These are phyloP conservation scores for Pleurotus pulmonarius DNA, from an alignment of 768 basidiomycete species.

Conservation along the genomic window DNA sequence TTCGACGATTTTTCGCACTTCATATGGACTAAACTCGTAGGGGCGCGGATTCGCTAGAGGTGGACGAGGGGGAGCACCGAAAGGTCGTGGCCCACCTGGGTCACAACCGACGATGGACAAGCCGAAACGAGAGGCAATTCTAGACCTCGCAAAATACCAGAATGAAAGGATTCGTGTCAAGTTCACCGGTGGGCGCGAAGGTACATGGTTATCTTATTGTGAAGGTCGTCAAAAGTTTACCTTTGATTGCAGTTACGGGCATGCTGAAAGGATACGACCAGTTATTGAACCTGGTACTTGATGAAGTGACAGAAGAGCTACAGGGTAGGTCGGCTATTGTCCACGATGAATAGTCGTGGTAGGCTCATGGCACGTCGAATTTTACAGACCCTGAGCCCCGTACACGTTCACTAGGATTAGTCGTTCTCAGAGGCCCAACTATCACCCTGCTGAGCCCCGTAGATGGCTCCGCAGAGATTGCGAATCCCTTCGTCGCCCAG, in stretches of 20 bases:
- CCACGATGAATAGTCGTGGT: conserved; percentile 7
- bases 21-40: conserved; percentile 40
- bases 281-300: conserved; percentile 92
- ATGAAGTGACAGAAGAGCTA: conserved; percentile 87
- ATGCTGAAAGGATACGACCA: conserved; percentile 96
- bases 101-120: conserved; percentile 58
- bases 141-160: conserved; percentile 92
- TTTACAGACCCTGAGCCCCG: conserved; percentile 60
- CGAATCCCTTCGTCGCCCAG: conserved; percentile 79
- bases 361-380: neutral
- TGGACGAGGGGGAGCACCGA: conserved; percentile 38
- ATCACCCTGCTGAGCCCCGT: conserved; percentile 92
- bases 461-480: conserved; percentile 92
- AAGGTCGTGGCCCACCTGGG: conserved; percentile 46
- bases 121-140: conserved; percentile 89
- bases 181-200: conserved; percentile 97
- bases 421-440: conserved; percentile 90
- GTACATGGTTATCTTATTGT: conserved; percentile 31
- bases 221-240: neutral
- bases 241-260: conserved; percentile 65
- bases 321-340: conserved; percentile 42
- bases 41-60: conserved; percentile 52
- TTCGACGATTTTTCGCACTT: conserved; percentile 16
- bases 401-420: conserved; percentile 72
- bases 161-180: conserved; percentile 92